Base-by-base conservation (phyloP, 2,329 filamentous ascomycete genomes). In the Cytospora mali region DNA sequence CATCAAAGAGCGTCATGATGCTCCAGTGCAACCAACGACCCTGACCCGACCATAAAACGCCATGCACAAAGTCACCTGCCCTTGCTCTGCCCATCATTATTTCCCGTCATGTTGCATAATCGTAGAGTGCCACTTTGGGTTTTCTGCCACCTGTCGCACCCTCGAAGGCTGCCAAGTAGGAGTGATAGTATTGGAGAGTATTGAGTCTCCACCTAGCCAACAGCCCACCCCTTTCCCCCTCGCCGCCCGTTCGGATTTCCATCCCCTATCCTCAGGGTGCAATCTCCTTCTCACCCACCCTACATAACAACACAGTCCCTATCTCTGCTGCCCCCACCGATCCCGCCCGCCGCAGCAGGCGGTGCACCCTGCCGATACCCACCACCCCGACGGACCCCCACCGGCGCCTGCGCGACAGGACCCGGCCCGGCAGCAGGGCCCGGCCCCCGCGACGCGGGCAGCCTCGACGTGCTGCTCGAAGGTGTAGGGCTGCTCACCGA, bases 291-390 rank as follows among this genome's bases (percentile, higher is more conserved):
- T n/a, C n/a, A n/a, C n/a, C n/a, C n/a, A 35, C 14, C 51, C 69
- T 68, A 83, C 81, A 84, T 84, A 57, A 84, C 75, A 42, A 77
- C 70, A 67, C 81, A 84, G 27, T 81, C 78, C 64, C 66, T 69
- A 35, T 74, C 72, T 58, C 66, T 71, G n/a, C 64, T 64, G 4
- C 65, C 66, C 11, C 64, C 62, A 14, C 58, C 58, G 10, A 64
- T 62, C 13, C 58, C 58, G 7, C 68, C 65, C 28, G 68, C 66
- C 39, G 67, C 67, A 29, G 68, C 64, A n/a, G 68, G 68, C 9
- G 72, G 67, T n/a, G 71, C 65, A 42, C 70, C 66, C 68, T 71
- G 69, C 31, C 70, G 66, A 31, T 65, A 60, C n/a, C 25, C 29
- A 28, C 29, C 33, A 1, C 29, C 53, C 52, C 63, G 54, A 18